A percentile compares a stretch with the other conserved stretches of the same genome.
These are phyloP conservation scores for Aspergillus nidulans DNA, from an alignment of 495 filamentous ascomycete species.

Conservation along the genomic window DNA sequence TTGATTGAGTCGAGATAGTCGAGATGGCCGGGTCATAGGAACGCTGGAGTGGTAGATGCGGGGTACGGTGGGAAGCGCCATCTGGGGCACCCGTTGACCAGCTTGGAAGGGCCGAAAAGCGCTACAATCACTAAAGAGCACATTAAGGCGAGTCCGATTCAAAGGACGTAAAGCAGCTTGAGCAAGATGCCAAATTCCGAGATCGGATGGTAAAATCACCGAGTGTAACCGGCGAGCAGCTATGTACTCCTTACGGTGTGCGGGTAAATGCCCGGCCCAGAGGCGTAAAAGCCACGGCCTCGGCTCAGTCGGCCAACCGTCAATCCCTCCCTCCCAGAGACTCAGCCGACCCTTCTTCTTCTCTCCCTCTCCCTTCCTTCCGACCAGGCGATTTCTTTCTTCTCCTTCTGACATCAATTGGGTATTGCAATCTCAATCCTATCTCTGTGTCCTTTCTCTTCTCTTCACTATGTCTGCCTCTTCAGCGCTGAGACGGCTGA, in stretches of 20 bases:
- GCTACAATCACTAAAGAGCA: background rate
- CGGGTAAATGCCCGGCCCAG: constrained; percentile 16
- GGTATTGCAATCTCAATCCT: constrained; percentile 25
- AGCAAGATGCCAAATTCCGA: constrained; percentile 1
- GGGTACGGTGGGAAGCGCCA: background rate
- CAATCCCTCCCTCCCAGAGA: constrained; percentile 11
- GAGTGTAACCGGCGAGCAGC: background rate
- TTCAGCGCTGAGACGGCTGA: constrained; percentile 43
- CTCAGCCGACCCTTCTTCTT: constrained; percentile 14
- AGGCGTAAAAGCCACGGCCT: constrained; percentile 15
- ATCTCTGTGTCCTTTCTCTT: constrained; percentile 17
- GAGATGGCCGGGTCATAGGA: background rate
- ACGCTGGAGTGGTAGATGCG: background rate
- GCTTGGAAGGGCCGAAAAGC: constrained; percentile 6
- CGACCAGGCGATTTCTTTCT: background rate
- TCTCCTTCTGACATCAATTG: constrained; percentile 7
- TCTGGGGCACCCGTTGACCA: background rate
- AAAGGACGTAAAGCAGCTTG: background rate
- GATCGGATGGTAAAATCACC: constrained; percentile 5
- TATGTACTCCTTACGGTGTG: background rate
- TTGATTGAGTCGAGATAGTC: too few relatives aligned
- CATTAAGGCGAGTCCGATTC: background rate
- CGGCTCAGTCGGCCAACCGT: constrained; percentile 17
- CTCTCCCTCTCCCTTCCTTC: constrained; percentile 13
- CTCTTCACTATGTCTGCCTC: constrained; percentile 27